Evolutionary conservation across 306 rosid genomes (phyloP).

Genomic region (Cicer bijugum): DNA sequence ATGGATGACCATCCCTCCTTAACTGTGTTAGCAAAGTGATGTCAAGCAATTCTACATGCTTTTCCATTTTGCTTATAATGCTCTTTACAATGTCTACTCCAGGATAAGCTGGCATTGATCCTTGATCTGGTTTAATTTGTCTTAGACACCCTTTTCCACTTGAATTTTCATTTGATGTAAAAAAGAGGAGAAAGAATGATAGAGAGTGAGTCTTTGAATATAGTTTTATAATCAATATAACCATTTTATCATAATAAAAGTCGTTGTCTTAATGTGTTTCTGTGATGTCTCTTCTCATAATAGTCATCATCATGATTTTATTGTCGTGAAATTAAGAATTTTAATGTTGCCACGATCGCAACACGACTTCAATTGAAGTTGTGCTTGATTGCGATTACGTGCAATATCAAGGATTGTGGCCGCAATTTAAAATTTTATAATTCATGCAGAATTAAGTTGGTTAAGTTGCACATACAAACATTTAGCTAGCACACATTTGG

Average conservation of each 20-base stretch:
- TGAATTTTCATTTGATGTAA: constrained; percentile 13
- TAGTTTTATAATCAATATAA: neutral
- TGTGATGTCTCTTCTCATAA: neutral
- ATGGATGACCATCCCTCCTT: constrained; percentile 79
- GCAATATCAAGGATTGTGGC: neutral
- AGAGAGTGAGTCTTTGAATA: constrained; percentile 4
- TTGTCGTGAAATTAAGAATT: neutral
- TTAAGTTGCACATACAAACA: neutral
- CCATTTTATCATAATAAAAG: neutral
- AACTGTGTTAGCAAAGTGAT: constrained; percentile 68
- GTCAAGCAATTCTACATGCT: constrained; percentile 58
- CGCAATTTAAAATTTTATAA: neutral
- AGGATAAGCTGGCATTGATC: constrained; percentile 47
- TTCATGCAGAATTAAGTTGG: constrained; percentile 5
- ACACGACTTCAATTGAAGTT: too few relatives aligned
- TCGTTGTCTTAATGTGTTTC: neutral
- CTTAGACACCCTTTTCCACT: constrained; percentile 49
- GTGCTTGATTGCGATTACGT: neutral
- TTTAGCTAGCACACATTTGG: neutral
- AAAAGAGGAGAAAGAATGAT: neutral
- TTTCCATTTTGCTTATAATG: constrained; percentile 46
- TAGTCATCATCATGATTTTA: neutral
- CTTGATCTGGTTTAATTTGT: constrained; percentile 52
- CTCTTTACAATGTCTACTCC: constrained; percentile 62
- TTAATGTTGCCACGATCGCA: neutral